Evolutionary conservation across 208 protist genomes (phyloP).

Genomic region (Acanthamoeba castellanii): DNA sequence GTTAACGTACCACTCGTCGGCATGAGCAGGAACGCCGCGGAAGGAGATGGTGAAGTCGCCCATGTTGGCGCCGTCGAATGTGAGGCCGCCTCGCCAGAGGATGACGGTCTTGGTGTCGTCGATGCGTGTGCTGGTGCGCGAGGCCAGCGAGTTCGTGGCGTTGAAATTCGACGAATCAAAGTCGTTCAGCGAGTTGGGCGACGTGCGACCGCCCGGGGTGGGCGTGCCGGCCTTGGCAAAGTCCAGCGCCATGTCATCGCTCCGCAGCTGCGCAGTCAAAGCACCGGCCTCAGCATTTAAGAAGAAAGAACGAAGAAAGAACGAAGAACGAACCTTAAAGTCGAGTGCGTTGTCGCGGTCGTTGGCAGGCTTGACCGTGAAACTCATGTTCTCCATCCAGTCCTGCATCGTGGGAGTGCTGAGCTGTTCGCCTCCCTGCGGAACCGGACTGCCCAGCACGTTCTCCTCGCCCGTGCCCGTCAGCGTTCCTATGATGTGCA

Average conservation of each 20-base stretch:
- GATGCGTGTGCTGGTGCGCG: slow-evolving; percentile 15
- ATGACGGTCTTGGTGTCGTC: slow-evolving; percentile 66
- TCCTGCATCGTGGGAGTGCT: slow-evolving; percentile 38
- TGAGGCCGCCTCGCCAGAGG: slow-evolving; percentile 56
- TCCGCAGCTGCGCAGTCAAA: neutral
- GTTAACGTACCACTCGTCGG: slow-evolving; percentile 4
- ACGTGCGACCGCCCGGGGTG: neutral
- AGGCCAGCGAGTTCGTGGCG: slow-evolving; percentile 24
- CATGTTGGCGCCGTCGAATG: slow-evolving; percentile 31
- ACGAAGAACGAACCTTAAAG: neutral
- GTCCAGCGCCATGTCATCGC: slow-evolving; percentile 19
- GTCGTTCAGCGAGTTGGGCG: neutral
- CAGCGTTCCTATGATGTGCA: no score
- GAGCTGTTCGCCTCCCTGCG: neutral
- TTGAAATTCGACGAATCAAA: slow-evolving; percentile 43
- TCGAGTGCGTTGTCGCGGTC: neutral
- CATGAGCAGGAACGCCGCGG: slow-evolving; percentile 10
- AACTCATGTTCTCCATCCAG: slow-evolving; percentile 58
- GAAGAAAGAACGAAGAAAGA: neutral
- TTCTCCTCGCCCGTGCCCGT: neutral
- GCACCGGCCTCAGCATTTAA: neutral
- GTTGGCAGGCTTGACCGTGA: neutral
- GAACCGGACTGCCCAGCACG: neutral
- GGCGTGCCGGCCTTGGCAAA: neutral
- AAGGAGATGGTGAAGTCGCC: slow-evolving; percentile 72